phyloP scores from a whole-genome alignment of 495 filamentous ascomycete species.

The Saxispiralis lemnorum region DNA sequence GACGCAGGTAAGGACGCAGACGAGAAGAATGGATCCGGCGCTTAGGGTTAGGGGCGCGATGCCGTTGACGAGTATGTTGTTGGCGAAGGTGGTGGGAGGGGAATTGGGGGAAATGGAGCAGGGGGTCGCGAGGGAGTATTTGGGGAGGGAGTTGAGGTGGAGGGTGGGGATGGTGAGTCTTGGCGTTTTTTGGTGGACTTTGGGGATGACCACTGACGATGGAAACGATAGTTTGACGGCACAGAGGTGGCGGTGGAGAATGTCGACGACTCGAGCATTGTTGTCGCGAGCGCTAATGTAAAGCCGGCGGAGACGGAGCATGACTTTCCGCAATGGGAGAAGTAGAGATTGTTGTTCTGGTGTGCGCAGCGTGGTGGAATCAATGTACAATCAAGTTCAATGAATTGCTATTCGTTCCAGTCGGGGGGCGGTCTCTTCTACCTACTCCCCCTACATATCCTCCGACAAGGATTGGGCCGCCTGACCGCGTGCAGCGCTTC shows the following conservation, averaged over 20 bases:
- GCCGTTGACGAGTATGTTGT: conserved; percentile 37
- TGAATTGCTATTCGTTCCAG: too few species aligned
- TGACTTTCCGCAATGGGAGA: conserved; percentile 16
- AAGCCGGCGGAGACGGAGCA: conserved; percentile 7
- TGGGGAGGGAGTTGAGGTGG: conserved; percentile 30
- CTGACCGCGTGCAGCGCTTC: too few species aligned
- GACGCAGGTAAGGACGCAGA: too few species aligned
- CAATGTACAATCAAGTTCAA: too few species aligned
- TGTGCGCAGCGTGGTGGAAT: too few species aligned
- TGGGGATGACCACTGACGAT: neutral
- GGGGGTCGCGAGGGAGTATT: conserved; percentile 26
- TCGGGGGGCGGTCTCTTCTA: too few species aligned
- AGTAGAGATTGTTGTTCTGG: too few species aligned
- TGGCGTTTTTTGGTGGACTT: neutral
- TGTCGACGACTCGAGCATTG: conserved; percentile 21
- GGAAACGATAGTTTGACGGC: conserved; percentile 17
- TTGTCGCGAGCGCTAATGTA: conserved; percentile 21
- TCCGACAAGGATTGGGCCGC: too few species aligned
- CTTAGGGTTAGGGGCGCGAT: conserved; percentile 33
- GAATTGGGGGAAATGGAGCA: conserved; percentile 27
- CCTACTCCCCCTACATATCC: too few species aligned
- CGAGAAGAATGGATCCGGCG: conserved; percentile 3
- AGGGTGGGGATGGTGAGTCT: conserved; percentile 20
- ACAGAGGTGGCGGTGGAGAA: conserved; percentile 16
- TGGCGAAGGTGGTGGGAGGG: conserved; percentile 24